Evolutionary conservation across 2,329 filamentous ascomycete species (phyloP), one percentile per base, ranked within the genome.

Genomic region (Monosporascus sp.): DNA sequence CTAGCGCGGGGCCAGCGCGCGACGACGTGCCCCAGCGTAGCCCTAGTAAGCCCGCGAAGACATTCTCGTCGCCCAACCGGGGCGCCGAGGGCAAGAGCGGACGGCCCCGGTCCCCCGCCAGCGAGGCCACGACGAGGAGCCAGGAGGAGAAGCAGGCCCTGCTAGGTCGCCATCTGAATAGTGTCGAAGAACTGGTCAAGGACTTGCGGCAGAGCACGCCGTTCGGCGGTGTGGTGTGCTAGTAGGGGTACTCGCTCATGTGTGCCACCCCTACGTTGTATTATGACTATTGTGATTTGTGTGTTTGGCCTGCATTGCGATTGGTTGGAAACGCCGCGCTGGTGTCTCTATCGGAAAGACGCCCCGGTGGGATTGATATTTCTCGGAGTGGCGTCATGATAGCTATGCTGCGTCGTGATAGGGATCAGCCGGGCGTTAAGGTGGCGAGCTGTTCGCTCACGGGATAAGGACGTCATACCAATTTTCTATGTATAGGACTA

Each of bases 141-240:
- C 91, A 88, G 11, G 84, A 88, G 59, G 88, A 95, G 69, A 96
- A 96, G 74, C 89, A 94, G 73, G 79, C 78, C 49, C 72, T 95
- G 68, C 74, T 96, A 39, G 88, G 87, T 44, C 79, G 83, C 59
- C 89, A 94, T 69, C 76, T 96, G 65, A 87, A 80, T 69, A 94
- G 88, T 65, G 89, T 95, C 25, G 88, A 92, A 57, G 89, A 92
- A 61, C 77, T 96, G 54, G 89, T 96, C 51, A 84, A 88, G 67
- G 90, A 97, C 70, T 72, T 97, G 62, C 84, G 86, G 59, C 89
- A 89, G 67, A 88, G 84, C 60, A 85, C 87, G 47, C 87, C 90
- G 69, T 69, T 69, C n/a, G 65, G 65, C n/a, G 79, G 84, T 6
- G 80, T 77, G 6, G 70, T 83, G 53, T 77, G 72, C 56, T 82